Percentiles rank a stretch among this genome's conserved stretches.
These are phyloP conservation scores for Megacollybia marginata DNA, from an alignment of 768 basidiomycete species.

Conservation along the genomic window DNA sequence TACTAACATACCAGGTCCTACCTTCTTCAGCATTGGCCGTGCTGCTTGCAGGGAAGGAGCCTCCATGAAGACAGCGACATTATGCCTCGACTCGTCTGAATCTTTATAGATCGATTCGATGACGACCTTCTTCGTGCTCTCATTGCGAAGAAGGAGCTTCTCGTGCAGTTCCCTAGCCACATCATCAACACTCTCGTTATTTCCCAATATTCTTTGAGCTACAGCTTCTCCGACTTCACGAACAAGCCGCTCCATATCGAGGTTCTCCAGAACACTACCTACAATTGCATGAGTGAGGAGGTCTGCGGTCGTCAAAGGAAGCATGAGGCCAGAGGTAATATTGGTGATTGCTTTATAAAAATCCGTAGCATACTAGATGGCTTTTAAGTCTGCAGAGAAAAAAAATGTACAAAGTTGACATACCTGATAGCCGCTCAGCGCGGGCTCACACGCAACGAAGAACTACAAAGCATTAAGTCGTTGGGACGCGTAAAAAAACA, in stretches of 20 bases:
- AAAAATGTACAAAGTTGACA: constrained; percentile 17
- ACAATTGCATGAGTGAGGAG: constrained; percentile 93
- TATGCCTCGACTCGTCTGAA: constrained; percentile 81
- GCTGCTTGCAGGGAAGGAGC: constrained; percentile 68
- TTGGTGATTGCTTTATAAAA: constrained; percentile 90
- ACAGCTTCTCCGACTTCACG: constrained; percentile 92
- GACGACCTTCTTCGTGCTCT: constrained; percentile 94
- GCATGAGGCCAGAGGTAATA: constrained; percentile 93
- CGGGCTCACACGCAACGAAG: constrained; percentile 98
- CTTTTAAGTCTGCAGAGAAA: constrained; percentile 6
- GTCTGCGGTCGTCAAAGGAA: constrained; percentile 92
- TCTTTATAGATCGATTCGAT: constrained; percentile 96
- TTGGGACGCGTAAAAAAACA: not conserved
- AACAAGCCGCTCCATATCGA: constrained; percentile 96
- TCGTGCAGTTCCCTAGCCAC: constrained; percentile 94
- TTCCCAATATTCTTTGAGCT: constrained; percentile 84
- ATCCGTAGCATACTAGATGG: constrained; percentile 75
- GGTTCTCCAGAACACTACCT: constrained; percentile 92
- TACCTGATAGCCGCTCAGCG: constrained; percentile 86
- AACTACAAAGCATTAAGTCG: constrained; percentile 47
- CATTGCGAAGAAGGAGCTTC: constrained; percentile 81
- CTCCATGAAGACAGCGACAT: constrained; percentile 78
- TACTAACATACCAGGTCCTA: constrained; percentile 22
- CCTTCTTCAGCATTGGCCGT: constrained; percentile 71
- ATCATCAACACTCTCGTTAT: constrained; percentile 94